Evolutionary conservation across 2,329 filamentous ascomycete genomes (phyloP).

Genomic region (Talaromyces islandicus): DNA sequence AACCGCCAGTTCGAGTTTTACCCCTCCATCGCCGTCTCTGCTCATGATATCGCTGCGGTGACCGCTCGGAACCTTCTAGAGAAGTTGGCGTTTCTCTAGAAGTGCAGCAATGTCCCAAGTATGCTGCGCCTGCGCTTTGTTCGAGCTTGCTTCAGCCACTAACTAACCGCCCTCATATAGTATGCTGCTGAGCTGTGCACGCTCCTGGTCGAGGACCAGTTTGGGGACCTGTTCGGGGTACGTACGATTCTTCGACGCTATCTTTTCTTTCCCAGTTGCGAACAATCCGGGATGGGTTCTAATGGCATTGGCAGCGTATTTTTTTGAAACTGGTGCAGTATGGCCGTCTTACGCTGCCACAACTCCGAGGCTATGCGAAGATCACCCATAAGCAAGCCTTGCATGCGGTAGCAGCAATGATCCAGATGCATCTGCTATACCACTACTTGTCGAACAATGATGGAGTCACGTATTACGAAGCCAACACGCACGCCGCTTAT

Average conservation of each 20-base stretch:
- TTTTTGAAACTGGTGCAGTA: constrained; percentile 71
- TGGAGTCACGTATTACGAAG: constrained; percentile 70
- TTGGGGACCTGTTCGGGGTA: constrained; percentile 90
- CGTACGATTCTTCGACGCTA: constrained; percentile 26
- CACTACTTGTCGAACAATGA: constrained; percentile 61
- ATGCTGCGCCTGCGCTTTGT: constrained; percentile 29
- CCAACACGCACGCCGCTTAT: constrained; percentile 74
- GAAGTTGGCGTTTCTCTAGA: constrained; percentile 74
- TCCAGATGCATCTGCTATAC: constrained; percentile 82
- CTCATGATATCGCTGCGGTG: constrained; percentile 46
- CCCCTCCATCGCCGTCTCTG: background rate
- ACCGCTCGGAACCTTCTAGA: constrained; percentile 67
- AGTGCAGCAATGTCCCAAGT: constrained; percentile 55
- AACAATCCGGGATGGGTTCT: too few relatives aligned
- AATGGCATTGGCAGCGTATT: constrained; percentile 61
- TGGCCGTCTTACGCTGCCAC: constrained; percentile 67
- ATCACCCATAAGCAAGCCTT: constrained; percentile 70
- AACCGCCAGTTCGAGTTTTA: background rate
- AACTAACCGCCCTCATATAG: constrained; percentile 31
- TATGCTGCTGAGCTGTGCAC: constrained; percentile 81
- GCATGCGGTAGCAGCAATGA: constrained; percentile 73
- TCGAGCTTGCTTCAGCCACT: constrained; percentile 3
- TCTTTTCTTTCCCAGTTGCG: background rate
- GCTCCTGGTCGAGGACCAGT: constrained; percentile 80
- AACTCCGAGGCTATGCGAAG: constrained; percentile 65